A percentile compares a stretch with the other conserved stretches of the same genome.
phyloP scores from a whole-genome alignment of 208 protist genomes.

The Zelonia costaricensis region DNA sequence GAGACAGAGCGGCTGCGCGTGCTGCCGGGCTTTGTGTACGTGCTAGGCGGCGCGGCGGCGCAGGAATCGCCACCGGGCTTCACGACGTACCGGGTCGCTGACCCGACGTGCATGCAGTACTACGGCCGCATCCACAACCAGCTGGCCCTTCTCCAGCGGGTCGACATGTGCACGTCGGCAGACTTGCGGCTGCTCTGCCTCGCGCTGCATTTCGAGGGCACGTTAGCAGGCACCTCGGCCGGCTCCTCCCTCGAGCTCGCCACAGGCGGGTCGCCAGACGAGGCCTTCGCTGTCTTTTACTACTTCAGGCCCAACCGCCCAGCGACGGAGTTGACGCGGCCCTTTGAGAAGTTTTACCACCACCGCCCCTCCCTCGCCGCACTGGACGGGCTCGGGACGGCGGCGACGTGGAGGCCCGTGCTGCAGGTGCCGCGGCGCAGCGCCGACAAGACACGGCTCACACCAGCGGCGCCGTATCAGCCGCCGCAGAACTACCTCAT shows the following conservation, averaged over 20 bases:
- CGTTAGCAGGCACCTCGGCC: conserved; percentile 30
- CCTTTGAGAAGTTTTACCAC: conserved; percentile 74
- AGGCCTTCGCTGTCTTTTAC: conserved; percentile 72
- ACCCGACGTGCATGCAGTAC: conserved; percentile 74
- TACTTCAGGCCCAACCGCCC: conserved; percentile 84
- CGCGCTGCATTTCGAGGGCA: conserved; percentile 48
- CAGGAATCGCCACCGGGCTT: conserved; percentile 39
- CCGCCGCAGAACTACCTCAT: conserved; percentile 87
- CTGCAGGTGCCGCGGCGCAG: conserved; percentile 57
- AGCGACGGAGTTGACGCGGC: conserved; percentile 71
- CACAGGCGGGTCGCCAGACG: conserved; percentile 7
- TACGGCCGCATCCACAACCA: conserved; percentile 66
- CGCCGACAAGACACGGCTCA: conserved; percentile 18
- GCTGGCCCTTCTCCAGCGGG: conserved; percentile 43
- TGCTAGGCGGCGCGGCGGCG: conserved; percentile 31
- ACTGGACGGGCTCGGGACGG: conserved; percentile 4
- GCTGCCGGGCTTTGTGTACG: conserved; percentile 77
- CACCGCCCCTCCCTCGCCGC: conserved; percentile 48
- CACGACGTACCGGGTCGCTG: conserved; percentile 50
- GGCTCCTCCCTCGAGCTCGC: conserved; percentile 35
- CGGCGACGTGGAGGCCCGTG: conserved; percentile 44
- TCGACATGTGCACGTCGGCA: conserved; percentile 64
- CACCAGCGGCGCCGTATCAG: conserved; percentile 57
- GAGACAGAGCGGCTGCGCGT: conserved; percentile 59
- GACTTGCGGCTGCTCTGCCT: conserved; percentile 85